Conservation (phyloP, 2,329 filamentous ascomycete species). For the Lachnellula suecica region DNA sequence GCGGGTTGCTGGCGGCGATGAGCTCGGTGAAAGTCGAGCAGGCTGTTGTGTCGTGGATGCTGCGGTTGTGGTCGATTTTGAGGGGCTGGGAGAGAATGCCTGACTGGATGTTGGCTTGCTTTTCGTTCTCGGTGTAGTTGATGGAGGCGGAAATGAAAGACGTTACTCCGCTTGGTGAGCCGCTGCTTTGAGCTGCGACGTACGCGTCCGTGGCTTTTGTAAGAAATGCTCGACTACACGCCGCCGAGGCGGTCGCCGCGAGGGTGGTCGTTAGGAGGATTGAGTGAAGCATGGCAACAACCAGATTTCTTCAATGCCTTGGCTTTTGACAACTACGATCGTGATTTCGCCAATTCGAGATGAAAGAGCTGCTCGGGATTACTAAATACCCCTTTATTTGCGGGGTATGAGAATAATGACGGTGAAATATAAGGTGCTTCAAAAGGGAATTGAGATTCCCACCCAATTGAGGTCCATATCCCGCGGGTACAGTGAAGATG, state of each 20-base stretch:
- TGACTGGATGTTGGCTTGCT: conserved; percentile 3
- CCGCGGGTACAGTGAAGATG: no score
- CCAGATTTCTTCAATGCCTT: no score
- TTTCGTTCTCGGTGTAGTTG: conserved; percentile 13
- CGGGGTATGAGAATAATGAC: no score
- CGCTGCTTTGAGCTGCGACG: conserved; percentile 10
- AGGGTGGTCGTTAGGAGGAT: neutral
- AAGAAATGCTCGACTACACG: conserved; percentile 11
- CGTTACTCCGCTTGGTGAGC: neutral
- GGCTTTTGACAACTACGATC: no score
- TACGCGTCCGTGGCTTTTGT: conserved; percentile 11
- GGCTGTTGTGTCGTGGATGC: conserved; percentile 11
- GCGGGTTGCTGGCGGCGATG: conserved; percentile 1
- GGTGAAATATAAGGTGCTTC: no score
- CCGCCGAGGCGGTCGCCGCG: conserved; percentile 1
- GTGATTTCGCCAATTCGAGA: no score
- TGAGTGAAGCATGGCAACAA: conserved; percentile 1
- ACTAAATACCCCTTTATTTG: no score
- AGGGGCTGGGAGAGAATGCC: conserved; percentile 8
- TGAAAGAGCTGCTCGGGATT: no score
- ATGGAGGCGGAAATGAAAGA: neutral
- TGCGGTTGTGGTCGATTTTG: conserved; percentile 11
- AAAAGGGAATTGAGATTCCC: no score
- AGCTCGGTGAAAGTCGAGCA: conserved; percentile 17
- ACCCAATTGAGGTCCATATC: no score